Evolutionary conservation across 495 filamentous ascomycete species (phyloP).

Genomic region (Talaromyces proteolyticus): DNA sequence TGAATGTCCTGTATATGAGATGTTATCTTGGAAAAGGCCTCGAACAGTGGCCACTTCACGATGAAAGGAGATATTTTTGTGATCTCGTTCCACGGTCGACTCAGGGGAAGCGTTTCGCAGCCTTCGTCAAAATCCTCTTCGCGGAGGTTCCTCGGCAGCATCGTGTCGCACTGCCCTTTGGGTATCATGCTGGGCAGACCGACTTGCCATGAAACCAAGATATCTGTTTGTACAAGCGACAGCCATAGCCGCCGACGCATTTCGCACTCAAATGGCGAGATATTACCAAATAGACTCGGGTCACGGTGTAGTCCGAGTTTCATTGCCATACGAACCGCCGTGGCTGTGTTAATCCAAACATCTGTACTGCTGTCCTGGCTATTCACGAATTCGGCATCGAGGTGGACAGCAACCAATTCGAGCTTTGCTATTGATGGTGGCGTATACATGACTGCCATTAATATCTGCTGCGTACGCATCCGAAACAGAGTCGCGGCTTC

Average conservation of each 20-base stretch:
- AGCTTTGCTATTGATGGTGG: constrained; percentile 32
- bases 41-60: constrained; percentile 34
- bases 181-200: constrained; percentile 39
- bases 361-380: constrained; percentile 38
- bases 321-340: constrained; percentile 34
- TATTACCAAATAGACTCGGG: constrained; percentile 23
- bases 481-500: constrained; percentile 1
- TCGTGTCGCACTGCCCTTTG: constrained; percentile 34
- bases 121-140: constrained; percentile 38
- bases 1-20: constrained; percentile 17
- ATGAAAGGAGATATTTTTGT: constrained; percentile 31
- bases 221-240: constrained; percentile 31
- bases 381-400: constrained; percentile 38
- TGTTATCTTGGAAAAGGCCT: constrained; percentile 35
- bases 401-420: constrained; percentile 42
- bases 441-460: constrained; percentile 25
- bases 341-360: constrained; percentile 40
- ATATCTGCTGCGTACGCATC: not conserved
- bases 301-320: constrained; percentile 42
- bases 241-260: constrained; percentile 40
- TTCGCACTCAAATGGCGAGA: constrained; percentile 35
- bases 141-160: constrained; percentile 31
- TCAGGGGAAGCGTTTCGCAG: constrained; percentile 24
- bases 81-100: constrained; percentile 27
- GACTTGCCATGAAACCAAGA: constrained; percentile 37